Base-by-base conservation (phyloP, 2,329 filamentous ascomycete genomes). In the Aspergillus clavatus region DNA sequence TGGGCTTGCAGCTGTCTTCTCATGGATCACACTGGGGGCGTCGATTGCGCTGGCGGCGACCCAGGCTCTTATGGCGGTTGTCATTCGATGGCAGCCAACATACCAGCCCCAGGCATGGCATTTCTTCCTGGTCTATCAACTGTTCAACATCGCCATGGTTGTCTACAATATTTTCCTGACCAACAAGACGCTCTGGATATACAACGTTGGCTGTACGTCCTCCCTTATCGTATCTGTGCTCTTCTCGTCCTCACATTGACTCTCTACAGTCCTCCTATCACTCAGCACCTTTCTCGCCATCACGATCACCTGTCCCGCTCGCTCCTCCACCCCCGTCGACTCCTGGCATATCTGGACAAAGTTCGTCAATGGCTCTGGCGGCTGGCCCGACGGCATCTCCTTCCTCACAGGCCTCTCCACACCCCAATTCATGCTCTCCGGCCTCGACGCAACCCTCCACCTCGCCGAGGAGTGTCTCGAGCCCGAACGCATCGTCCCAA, bases 391-490 rank as follows among this genome's bases (percentile, higher is more conserved):
- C 36, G 54, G 54, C 35, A 50, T 58, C 38, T 53, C 55, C n/a
- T 58, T 55, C 47, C 40, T 58, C 10, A 58, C 55, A 5, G 53
- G 52, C 6, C 49, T 58, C 14, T 51, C 55, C 21, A 58, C 55
- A 2, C 55, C 55, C 4, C 55, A 58, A 11, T 58, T 58, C 43
- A 58, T 58, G 55, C 46, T 56, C 23, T 56, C 54, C 5, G 55
- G 55, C 4, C 52, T 58, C 7, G 55, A 58, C 23, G 54, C 55
- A 4, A 55, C 52, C 3, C 52, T 58, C 18, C 54, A 58, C 29
- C 46, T 58, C 1, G 55, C 55, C 12, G 55, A 58, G 36, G 55
- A 58, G 41, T 56, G 53, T 37, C 54, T 58, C 7, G 44, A 58
- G 27, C 52, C 55, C 1, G 55, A 56, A 40, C 42, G 48, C 5